Conservation (phyloP, 371 early-diverging fungal genomes). For the Blastocladiella emersonii region DNA sequence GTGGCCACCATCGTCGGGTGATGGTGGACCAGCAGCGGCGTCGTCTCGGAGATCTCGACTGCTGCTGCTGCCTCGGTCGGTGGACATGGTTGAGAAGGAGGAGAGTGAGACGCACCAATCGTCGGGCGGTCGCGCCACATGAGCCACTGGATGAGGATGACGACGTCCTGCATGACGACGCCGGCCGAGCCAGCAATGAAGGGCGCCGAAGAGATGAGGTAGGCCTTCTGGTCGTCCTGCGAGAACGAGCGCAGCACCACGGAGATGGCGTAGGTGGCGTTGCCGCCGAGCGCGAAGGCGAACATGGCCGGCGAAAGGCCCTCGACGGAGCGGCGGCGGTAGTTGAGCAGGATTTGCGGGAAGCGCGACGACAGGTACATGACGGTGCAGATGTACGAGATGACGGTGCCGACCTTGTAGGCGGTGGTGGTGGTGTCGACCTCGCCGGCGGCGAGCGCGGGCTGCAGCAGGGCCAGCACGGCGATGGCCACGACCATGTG, state of each 20-base stretch:
- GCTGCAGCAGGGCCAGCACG: slow-evolving; percentile 5
- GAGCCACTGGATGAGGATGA: slow-evolving; percentile 41
- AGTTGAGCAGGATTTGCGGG: slow-evolving; percentile 70
- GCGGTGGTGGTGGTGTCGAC: background rate
- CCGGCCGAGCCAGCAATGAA: slow-evolving; percentile 51
- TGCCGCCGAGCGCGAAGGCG: slow-evolving; percentile 64
- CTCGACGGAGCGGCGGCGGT: slow-evolving; percentile 48
- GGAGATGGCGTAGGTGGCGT: slow-evolving; percentile 54
- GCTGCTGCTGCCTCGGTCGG: too few relatives aligned
- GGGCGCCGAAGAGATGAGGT: slow-evolving; percentile 32
- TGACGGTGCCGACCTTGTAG: slow-evolving; percentile 32
- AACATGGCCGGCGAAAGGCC: slow-evolving; percentile 69
- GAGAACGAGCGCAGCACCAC: slow-evolving; percentile 35
- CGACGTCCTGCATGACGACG: slow-evolving; percentile 43
- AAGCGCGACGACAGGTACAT: slow-evolving; percentile 55
- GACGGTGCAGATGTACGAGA: slow-evolving; percentile 50
- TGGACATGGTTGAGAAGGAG: too few relatives aligned
- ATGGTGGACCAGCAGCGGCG: too few relatives aligned
- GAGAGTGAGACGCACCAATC: too few relatives aligned
- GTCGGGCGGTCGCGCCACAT: background rate
- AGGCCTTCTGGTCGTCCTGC: slow-evolving; percentile 25
- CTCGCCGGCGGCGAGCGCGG: background rate
- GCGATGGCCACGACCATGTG: slow-evolving; percentile 8
- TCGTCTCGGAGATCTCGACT: too few relatives aligned
- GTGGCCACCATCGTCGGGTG: too few relatives aligned